Evolutionary conservation across 148 eudicot species (phyloP).

Genomic region (Fagopyrum homotropicum): DNA sequence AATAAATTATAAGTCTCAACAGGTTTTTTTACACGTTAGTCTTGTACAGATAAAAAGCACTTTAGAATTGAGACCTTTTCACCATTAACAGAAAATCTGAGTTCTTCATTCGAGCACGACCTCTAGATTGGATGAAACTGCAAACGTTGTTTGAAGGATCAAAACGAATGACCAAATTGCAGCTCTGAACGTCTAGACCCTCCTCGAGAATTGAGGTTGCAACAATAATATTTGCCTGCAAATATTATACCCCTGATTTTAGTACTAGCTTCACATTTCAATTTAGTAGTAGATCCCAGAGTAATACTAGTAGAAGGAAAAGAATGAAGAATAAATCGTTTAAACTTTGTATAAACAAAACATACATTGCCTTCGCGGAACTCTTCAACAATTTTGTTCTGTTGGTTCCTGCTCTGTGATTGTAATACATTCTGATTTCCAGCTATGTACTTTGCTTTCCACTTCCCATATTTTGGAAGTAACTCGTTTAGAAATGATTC

Average conservation of each 20-base stretch:
- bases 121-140: constrained; percentile 94
- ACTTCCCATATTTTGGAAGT: constrained; percentile 42
- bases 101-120: constrained; percentile 80
- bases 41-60: background rate
- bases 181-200: constrained; percentile 60
- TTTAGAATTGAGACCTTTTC: constrained; percentile 32
- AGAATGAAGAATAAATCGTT: background rate
- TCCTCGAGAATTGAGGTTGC: constrained; percentile 92
- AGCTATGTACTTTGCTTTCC: constrained; percentile 72
- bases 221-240: constrained; percentile 76
- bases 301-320: background rate
- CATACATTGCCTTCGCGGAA: constrained; percentile 62
- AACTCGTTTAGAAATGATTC: constrained; percentile 41
- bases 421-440: constrained; percentile 47
- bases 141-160: constrained; percentile 64
- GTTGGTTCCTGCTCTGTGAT: constrained; percentile 70
- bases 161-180: constrained; percentile 60
- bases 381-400: constrained; percentile 63
- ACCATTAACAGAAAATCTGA: constrained; percentile 74
- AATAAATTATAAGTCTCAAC: background rate
- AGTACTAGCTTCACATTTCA: background rate
- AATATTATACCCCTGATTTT: background rate
- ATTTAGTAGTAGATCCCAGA: background rate
- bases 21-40: background rate
- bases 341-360: background rate